Base-by-base conservation (phyloP, 1,284 basidiomycete genomes). In the Grifola frondosa region DNA sequence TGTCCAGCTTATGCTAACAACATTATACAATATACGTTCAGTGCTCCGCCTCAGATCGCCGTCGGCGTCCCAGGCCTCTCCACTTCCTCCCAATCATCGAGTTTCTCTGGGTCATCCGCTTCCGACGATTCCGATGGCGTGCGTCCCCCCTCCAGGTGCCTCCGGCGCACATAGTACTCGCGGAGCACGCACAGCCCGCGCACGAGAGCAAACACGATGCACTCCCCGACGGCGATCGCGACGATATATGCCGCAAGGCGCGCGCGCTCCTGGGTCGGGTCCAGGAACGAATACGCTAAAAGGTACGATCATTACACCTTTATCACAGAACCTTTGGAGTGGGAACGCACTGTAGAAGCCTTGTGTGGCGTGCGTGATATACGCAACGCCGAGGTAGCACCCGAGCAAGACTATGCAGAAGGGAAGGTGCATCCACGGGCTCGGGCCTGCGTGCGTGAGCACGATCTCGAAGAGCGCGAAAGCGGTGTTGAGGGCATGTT, bases 361-460 rank as follows among this genome's bases (percentile, higher is more conserved):
- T 54, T 83, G 78, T 0, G 75, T 75, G 1, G 66, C 74, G 38
- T 71, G 51, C 0, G 81, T 83, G 41, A 87, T 70, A 54, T 86
- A 87, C 11, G 82, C 83, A 1, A 88, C 66, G 12, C 73, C 84
- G 20, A 88, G 62, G 54, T 88, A 88, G 11, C 65, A 57, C 0
- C 53, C 78, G 17, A 88, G 69, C 23, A 81, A 46, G 15, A 81
- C 7, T 19, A 84, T 40, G 30, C 74, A 62, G 33, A 71, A 58
- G 3, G 70, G 61, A 4, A 84, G 60, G 41, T 75, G 67, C 25
- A 68, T 56, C 81, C 81, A 86, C 0, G 78, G 76, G 16, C 40
- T 49, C 0, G 80, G 77, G 1, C 69, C 68, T 5, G 62, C 60
- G 46, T 80, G 73, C 2, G 84, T 78, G 30, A 78, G 58, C 9